Conservation (phyloP, 2,329 filamentous ascomycete genomes). For the Xylaria sp. region DNA sequence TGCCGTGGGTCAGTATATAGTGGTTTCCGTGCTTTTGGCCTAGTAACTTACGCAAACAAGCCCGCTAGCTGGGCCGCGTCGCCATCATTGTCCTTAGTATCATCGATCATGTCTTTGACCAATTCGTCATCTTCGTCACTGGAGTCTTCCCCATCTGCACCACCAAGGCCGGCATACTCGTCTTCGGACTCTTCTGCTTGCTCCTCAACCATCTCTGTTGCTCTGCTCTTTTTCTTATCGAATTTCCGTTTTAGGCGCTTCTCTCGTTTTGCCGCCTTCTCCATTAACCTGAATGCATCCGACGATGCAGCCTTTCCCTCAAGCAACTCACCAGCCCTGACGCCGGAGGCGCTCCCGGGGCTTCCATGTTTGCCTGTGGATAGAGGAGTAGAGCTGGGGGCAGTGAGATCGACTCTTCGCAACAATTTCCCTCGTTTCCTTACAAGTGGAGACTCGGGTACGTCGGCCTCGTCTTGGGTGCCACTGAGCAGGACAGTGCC, state of each 20-base stretch:
- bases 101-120: slow-evolving; percentile 90
- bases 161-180: slow-evolving; percentile 94
- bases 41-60: slow-evolving; percentile 80
- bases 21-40: background rate
- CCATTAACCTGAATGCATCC: slow-evolving; percentile 76
- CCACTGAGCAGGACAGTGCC: slow-evolving; percentile 72
- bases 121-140: slow-evolving; percentile 76
- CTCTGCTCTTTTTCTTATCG: slow-evolving; percentile 87
- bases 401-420: slow-evolving; percentile 41
- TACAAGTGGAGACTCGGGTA: slow-evolving; percentile 73
- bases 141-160: slow-evolving; percentile 86
- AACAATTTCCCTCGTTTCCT: slow-evolving; percentile 67
- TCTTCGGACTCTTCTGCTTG: slow-evolving; percentile 98
- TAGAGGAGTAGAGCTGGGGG: slow-evolving; percentile 53
- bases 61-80: slow-evolving; percentile 86
- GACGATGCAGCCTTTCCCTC: slow-evolving; percentile 30
- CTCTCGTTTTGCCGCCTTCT: slow-evolving; percentile 70
- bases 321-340: slow-evolving; percentile 47
- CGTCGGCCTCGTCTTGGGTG: slow-evolving; percentile 53
- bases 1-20: slow-evolving; percentile 51
- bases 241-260: slow-evolving; percentile 67
- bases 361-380: slow-evolving; percentile 54
- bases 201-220: slow-evolving; percentile 88
- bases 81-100: slow-evolving; percentile 78
- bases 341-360: slow-evolving; percentile 49